Percentiles rank a stretch among this genome's conserved stretches.
phyloP scores from a whole-genome alignment of 2,329 filamentous ascomycete genomes.

The Scytalidium sp. region DNA sequence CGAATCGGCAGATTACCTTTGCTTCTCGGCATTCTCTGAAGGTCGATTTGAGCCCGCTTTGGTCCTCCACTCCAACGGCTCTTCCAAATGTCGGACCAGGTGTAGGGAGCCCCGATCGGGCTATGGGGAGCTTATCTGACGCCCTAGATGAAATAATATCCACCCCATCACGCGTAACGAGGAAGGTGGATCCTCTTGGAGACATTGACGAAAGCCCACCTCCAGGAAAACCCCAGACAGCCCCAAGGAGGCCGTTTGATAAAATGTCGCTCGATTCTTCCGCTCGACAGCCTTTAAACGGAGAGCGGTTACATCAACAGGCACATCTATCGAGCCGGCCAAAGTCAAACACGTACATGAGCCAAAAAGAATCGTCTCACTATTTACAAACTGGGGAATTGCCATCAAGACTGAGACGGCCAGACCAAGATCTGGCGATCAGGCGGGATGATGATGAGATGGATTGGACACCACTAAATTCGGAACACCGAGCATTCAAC shows the following conservation, averaged over 20 bases:
- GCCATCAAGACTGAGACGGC: background rate
- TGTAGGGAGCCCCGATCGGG: constrained; percentile 21
- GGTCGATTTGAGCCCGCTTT: constrained; percentile 45
- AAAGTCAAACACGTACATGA: constrained; percentile 4
- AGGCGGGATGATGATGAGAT: constrained; percentile 40
- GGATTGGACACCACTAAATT: constrained; percentile 69
- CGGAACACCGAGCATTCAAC: constrained; percentile 54
- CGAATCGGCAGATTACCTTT: constrained; percentile 14
- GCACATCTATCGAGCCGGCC: background rate
- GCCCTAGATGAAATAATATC: constrained; percentile 42
- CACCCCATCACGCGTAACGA: constrained; percentile 17
- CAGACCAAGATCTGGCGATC: background rate
- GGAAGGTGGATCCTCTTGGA: background rate
- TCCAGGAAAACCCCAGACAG: background rate
- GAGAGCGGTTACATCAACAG: background rate
- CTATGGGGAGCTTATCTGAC: constrained; percentile 42
- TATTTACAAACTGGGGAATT: constrained; percentile 9
- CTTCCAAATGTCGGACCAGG: constrained; percentile 16
- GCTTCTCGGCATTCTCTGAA: constrained; percentile 15
- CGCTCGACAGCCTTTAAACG: background rate
- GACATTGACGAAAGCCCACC: background rate
- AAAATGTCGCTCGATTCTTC: background rate
- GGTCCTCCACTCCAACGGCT: constrained; percentile 29
- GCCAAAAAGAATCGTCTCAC: constrained; percentile 4
- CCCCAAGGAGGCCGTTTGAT: background rate